These are phyloP conservation scores for Yarrowia bubula DNA, from an alignment of 805 yeast species.

Conservation along the genomic window DNA sequence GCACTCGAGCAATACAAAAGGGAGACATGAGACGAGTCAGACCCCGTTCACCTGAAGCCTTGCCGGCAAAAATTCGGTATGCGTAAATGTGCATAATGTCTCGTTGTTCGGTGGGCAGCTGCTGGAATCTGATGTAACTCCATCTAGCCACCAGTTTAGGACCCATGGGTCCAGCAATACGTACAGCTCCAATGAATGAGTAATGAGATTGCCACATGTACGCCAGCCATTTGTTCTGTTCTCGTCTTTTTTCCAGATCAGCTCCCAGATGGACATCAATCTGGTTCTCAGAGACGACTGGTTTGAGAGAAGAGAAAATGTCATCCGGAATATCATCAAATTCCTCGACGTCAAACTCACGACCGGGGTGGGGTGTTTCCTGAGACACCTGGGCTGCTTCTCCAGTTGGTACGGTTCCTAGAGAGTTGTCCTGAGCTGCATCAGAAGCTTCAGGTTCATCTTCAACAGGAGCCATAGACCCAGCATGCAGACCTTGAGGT, in stretches of 20 bases:
- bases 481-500: not conserved
- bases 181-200: conserved; percentile 78
- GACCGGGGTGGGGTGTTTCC: conserved; percentile 7
- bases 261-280: conserved; percentile 45
- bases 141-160: conserved; percentile 84
- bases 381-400: not conserved
- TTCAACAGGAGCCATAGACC: not conserved
- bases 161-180: conserved; percentile 78
- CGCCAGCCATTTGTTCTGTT: conserved; percentile 53
- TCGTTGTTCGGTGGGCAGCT: conserved; percentile 47
- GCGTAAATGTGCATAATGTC: conserved; percentile 70
- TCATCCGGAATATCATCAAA: conserved; percentile 26
- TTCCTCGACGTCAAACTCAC: conserved; percentile 1
- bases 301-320: conserved; percentile 20
- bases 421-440: not conserved
- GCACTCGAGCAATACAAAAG: conserved; percentile 84
- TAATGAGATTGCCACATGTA: conserved; percentile 80
- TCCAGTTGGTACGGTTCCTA: not conserved
- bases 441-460: not conserved
- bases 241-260: conserved; percentile 33
- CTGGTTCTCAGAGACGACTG: conserved; percentile 38
- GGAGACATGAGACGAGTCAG: conserved; percentile 79
- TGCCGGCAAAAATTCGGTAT: conserved; percentile 77
- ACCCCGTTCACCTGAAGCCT: conserved; percentile 92
- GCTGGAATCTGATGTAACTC: conserved; percentile 78